Base-by-base conservation (phyloP, 768 basidiomycete species). In the Solioccasus polychromus region DNA sequence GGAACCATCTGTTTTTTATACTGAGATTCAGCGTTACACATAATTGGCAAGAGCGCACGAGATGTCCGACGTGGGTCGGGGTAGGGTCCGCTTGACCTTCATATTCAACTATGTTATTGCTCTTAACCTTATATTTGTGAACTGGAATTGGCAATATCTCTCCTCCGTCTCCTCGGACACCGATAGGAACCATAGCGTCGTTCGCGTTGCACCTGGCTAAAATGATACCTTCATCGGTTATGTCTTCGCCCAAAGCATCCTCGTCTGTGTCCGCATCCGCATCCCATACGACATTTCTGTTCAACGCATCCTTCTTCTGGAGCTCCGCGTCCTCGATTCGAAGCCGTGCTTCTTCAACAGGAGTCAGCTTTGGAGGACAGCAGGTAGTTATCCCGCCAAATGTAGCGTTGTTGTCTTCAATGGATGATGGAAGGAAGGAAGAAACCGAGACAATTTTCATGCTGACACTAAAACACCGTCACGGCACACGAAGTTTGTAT, bases 371-470 rank as follows among this genome's bases (percentile, higher is more conserved):
- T 8, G 71, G 71, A 14, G 65, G 64, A 44, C 55, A 53, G 26
- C 51, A 50, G 3, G 52, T 45, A 10, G 69, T 62, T 2, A 68
- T 78, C 22, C 83, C 84, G 3, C 71, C 60, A 54, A 82, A 83
- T 1, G 72, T 61, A 5, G 77, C 77, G 47, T 78, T 68, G 39
- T 86, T 77, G 50, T 83, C 71, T 43, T 82, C 79, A 3, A 68
- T 71, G 15, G 73, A 71, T 4, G 79, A 79, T 3, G 90, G 90
- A 19, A 92, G 72, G 53, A 81, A 85, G 5, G 77, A 77, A 1
- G 85, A 80, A 35, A 92, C 79, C 0, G 89, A 91, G 14, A 82
- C 74, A 20, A 92, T 76, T 41, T 73, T 82, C 45, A 92, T 64
- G 56, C 82, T 79, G 45, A 92, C 80, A 4, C 88, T 89, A 35